Base-by-base conservation (phyloP, 2,329 filamentous ascomycete genomes). In the Sporothrix mexicana region DNA sequence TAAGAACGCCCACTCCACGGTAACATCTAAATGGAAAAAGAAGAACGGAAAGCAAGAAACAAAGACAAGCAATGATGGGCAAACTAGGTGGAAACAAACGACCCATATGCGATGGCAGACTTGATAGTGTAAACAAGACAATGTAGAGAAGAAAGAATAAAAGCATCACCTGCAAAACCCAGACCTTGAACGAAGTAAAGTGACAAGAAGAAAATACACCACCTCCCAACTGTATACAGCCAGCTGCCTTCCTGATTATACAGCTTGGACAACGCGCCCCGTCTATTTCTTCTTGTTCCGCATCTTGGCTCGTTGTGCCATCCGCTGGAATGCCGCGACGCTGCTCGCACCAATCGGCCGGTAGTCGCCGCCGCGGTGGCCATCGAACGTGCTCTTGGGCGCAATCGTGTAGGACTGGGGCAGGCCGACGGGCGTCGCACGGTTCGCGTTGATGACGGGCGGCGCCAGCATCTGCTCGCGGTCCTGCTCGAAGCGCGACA, bases 251-350 rank as follows among this genome's bases (percentile, higher is more conserved):
- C 30, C n/a, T n/a, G n/a, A n/a, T n/a, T 36, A 36, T 36, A 36
- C 30, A 5, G 30, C 30, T 4, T 7, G 3, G 4, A n/a, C 59
- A 3, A 10, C n/a, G 41, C 17, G 5, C 13, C 3, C 10, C 59
- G 12, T 43, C 69, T 72, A 76, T 59, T 76, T 76, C 73, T 76
- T 76, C 74, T 76, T 76, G 73, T 75, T 75, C 73, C 75, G 73
- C 73, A 74, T 71, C 73, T 90, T 91, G 75, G 85, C 85, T 81
- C 88, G 90, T 77, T 88, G 85, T 10, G 88, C 90, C 85, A 91
- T 90, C 81, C 85, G 89, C 75, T 88, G 85, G 82, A 91, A 91
- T 0, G 89, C 89, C 76, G 90, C 89, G 79, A 88, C 84, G 73
- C 89, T 89, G 74, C 85, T 85, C n/a, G 88, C 85, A 69, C 89